Conservation (phyloP, 352 stramenopile species). For the Pythium grandisporangium region DNA sequence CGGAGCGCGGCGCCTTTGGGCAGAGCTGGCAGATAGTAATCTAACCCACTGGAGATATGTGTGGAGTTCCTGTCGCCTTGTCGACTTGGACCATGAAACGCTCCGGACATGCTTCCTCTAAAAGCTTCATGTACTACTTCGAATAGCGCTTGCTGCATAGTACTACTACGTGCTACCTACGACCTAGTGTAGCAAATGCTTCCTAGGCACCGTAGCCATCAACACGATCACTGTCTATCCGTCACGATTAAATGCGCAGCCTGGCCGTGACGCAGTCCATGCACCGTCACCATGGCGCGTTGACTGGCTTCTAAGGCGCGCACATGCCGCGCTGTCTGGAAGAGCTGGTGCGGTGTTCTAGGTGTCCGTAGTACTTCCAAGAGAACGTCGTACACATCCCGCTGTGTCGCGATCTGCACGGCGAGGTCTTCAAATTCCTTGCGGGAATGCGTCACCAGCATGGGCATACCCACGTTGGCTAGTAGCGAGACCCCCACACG, state of each 20-base stretch:
- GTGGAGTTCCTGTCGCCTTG: slow-evolving; percentile 71
- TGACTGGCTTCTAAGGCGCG: slow-evolving; percentile 27
- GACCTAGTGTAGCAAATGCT: too few relatives aligned
- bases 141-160: too few relatives aligned
- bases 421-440: slow-evolving; percentile 46
- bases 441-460: slow-evolving; percentile 27
- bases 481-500: slow-evolving; percentile 42
- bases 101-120: slow-evolving; percentile 29
- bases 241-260: slow-evolving; percentile 3
- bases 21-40: slow-evolving; percentile 30
- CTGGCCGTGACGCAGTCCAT: not conserved
- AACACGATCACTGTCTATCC: too few relatives aligned
- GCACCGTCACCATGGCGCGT: slow-evolving; percentile 6
- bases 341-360: slow-evolving; percentile 15
- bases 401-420: slow-evolving; percentile 25
- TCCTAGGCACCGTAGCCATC: too few relatives aligned
- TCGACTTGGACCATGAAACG: slow-evolving; percentile 68
- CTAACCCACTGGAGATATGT: slow-evolving; percentile 50
- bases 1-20: not conserved
- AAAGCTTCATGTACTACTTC: not conserved
- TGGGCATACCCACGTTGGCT: slow-evolving; percentile 20
- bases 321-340: slow-evolving; percentile 26
- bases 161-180: too few relatives aligned
- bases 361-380: slow-evolving; percentile 13
- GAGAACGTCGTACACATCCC: slow-evolving; percentile 8